phyloP scores from a whole-genome alignment of 345 rosid species.

The Eucalyptus grandis region DNA sequence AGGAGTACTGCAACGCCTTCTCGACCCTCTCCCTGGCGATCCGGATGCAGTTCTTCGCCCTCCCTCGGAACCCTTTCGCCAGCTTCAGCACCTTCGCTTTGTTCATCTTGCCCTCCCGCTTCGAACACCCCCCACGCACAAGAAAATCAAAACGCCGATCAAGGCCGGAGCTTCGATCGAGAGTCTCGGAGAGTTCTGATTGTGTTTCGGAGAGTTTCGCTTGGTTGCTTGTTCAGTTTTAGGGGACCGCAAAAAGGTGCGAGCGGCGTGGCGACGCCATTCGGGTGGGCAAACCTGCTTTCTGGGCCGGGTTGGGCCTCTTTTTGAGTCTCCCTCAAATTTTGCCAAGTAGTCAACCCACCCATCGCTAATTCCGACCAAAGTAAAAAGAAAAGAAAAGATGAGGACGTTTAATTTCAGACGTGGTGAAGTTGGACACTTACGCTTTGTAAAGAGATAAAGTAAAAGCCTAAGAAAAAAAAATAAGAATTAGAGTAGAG shows the following conservation, averaged over 20 bases:
- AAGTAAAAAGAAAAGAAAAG: neutral
- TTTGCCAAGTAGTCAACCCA: neutral
- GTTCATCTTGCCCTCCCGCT: conserved; percentile 37
- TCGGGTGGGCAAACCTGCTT: neutral
- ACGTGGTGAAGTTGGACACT: neutral
- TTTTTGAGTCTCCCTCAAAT: neutral
- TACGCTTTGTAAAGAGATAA: too few relatives aligned
- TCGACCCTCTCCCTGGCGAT: conserved; percentile 92
- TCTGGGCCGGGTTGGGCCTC: neutral
- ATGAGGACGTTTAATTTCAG: neutral
- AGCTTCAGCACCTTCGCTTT: conserved; percentile 78
- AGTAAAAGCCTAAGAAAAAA: neutral
- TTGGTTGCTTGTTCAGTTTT: neutral
- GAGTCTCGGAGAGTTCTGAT: neutral
- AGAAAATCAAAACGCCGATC: neutral
- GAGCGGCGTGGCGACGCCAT: neutral
- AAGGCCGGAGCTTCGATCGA: neutral
- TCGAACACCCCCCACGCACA: neutral
- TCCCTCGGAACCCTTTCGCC: conserved; percentile 90
- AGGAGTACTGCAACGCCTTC: conserved; percentile 92
- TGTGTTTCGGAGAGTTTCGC: neutral
- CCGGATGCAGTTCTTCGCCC: conserved; percentile 90
- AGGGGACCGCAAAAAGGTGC: neutral
- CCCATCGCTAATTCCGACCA: neutral
- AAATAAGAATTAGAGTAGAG: too few relatives aligned